Conservation (phyloP, 1,139 yeast species). For the Kodamaea suecica region DNA sequence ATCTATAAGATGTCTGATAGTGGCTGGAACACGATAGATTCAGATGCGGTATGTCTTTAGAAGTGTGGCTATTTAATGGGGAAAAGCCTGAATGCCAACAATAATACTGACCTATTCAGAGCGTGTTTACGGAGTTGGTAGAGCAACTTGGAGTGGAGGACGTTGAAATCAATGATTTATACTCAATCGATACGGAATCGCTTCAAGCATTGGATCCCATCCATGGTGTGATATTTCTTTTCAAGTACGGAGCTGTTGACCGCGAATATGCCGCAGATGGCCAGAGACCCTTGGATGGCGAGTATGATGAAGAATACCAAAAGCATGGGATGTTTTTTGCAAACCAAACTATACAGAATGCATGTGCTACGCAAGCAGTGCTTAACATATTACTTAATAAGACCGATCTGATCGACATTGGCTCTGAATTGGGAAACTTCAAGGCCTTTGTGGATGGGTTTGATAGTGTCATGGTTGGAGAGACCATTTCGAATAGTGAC, state of each 20-base stretch:
- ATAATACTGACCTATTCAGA: constrained; percentile 28
- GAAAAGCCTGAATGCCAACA: not conserved
- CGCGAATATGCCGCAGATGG: constrained; percentile 25
- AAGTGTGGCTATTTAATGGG: no score
- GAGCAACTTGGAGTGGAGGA: constrained; percentile 55
- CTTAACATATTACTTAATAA: constrained; percentile 51
- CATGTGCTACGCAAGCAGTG: constrained; percentile 81
- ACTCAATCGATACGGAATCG: constrained; percentile 50
- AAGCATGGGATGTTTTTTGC: constrained; percentile 54
- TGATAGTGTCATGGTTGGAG: constrained; percentile 61
- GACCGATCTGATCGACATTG: constrained; percentile 40
- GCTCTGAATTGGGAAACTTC: constrained; percentile 49
- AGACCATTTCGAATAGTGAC: constrained; percentile 61
- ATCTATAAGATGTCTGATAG: constrained; percentile 1
- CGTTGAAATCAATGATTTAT: constrained; percentile 60
- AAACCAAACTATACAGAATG: constrained; percentile 63
- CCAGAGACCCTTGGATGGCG: constrained; percentile 42
- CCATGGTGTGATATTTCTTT: constrained; percentile 62
- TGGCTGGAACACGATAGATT: constrained; percentile 70
- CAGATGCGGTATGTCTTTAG: constrained; percentile 53
- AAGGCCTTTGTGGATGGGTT: constrained; percentile 52
- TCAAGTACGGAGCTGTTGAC: constrained; percentile 53
- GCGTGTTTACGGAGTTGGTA: constrained; percentile 66
- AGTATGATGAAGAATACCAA: constrained; percentile 39
- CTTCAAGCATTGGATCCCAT: constrained; percentile 42